Evolutionary conservation across 768 basidiomycete genomes (phyloP), one percentile per base, ranked within the genome.

Genomic region (Chalciporus sphaerocephalus): DNA sequence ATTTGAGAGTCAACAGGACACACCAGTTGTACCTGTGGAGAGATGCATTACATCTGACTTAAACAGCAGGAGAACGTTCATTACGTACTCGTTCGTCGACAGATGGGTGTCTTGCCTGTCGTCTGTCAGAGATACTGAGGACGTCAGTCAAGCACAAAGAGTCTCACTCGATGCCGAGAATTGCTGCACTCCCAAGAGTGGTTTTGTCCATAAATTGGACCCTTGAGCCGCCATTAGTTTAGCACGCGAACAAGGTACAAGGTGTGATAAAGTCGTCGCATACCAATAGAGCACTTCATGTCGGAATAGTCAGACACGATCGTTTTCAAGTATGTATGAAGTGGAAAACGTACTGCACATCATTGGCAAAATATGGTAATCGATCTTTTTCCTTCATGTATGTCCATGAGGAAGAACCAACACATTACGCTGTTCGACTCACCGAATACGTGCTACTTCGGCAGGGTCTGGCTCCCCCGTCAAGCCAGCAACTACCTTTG

Each of bases 171-270:
- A 87, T 87, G 1, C 86, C 86, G 35, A 88, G 71, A 50, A 87
- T 85, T 2, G 85, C 78, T 1, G 83, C 57, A 47, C 73, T 78
- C 1, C 83, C 84, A 4, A 87, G 67, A 0, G 85, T 87, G 0
- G 79, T 81, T 65, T 86, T 86, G 51, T 87, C 85, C 81, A 86
- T 86, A 48, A 81, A 86, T 57, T 87, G 84, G n/a, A 87, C 74
- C 76, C 85, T 81, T n/a, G 7, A 18, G 12, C 34, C 42, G 20
- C 15, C 3, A 23, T 20, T 12, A 13, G 28, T 27, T 40, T 9
- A 37, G 6, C 5, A 18, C 7, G n/a, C n/a, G n/a, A n/a, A n/a
- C n/a, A 15, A 27, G 6, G 3, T 2, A 11, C 17, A 10, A 6
- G 10, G 17, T 15, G 4, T 1, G 12, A 4, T n/a, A 42, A 17